Evolutionary conservation across 208 protist species (phyloP).

Genomic region (Phytomonas francai): DNA sequence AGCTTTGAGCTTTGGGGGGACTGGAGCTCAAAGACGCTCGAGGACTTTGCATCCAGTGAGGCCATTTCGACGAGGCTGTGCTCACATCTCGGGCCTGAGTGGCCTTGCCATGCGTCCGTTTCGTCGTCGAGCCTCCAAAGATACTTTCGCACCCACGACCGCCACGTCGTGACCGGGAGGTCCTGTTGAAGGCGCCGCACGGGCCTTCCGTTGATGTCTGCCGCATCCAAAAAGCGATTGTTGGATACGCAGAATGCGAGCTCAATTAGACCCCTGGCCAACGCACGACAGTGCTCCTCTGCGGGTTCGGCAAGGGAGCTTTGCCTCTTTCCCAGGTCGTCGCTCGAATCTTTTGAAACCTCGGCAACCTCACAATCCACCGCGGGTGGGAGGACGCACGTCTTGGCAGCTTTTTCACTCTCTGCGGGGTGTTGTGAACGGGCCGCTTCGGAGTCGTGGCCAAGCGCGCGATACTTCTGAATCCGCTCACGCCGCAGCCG

Average conservation of each 20-base stretch:
- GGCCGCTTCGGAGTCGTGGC: slow-evolving; percentile 2
- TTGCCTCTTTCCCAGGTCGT: background rate
- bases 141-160: slow-evolving; percentile 44
- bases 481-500: slow-evolving; percentile 4
- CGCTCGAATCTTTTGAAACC: background rate
- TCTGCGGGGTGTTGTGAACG: too few relatives aligned
- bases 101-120: background rate
- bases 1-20: background rate
- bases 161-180: slow-evolving; percentile 62
- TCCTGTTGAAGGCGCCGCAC: slow-evolving; percentile 51
- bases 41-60: background rate
- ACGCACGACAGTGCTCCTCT: slow-evolving; percentile 28
- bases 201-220: slow-evolving; percentile 23
- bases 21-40: background rate
- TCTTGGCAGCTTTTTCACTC: background rate
- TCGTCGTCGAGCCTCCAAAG: slow-evolving; percentile 19
- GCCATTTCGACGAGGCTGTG: background rate
- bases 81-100: slow-evolving; percentile 1
- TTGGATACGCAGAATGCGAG: slow-evolving; percentile 68
- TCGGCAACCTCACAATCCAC: background rate
- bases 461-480: slow-evolving; percentile 6
- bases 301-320: background rate
- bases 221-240: slow-evolving; percentile 39
- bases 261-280: slow-evolving; percentile 47
- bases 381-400: background rate